Percentiles rank a stretch among this genome's conserved stretches.
phyloP scores from a whole-genome alignment of 2,329 filamentous ascomycete genomes.

The Pestalotiopsis sp. region DNA sequence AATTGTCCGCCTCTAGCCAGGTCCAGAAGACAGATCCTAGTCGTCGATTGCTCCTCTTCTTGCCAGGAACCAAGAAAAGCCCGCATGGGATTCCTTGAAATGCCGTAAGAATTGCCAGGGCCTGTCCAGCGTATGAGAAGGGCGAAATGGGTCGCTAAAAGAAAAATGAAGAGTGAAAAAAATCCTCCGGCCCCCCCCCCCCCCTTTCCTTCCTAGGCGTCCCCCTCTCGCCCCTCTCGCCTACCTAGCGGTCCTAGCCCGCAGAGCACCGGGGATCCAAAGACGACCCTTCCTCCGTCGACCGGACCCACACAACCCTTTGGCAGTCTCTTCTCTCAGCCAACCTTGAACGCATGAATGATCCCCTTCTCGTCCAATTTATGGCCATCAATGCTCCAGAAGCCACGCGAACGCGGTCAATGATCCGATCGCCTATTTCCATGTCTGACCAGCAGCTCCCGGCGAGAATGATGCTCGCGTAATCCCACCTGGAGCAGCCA shows the following conservation, averaged over 20 bases:
- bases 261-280: not conserved
- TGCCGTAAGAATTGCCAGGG: not conserved
- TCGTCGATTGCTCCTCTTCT: not conserved
- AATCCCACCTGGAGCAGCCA: not conserved
- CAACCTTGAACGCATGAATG: conserved; percentile 8
- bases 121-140: not conserved
- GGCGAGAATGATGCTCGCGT: not conserved
- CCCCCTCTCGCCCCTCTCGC: not conserved
- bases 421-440: not conserved
- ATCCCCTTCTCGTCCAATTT: conserved; percentile 7
- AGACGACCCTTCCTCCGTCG: not conserved
- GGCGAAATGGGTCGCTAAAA: not conserved
- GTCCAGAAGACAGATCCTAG: not conserved
- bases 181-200: not conserved
- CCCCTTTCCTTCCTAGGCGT: not conserved
- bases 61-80: not conserved
- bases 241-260: not conserved
- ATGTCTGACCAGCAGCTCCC: not conserved
- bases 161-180: not conserved
- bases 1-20: not conserved
- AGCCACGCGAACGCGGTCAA: not conserved
- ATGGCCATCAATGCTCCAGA: not conserved
- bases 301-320: not conserved
- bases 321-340: not conserved
- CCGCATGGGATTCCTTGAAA: not conserved